These are phyloP conservation scores for Recurvomyces mirabilis DNA, from an alignment of 495 filamentous ascomycete species.

Conservation along the genomic window DNA sequence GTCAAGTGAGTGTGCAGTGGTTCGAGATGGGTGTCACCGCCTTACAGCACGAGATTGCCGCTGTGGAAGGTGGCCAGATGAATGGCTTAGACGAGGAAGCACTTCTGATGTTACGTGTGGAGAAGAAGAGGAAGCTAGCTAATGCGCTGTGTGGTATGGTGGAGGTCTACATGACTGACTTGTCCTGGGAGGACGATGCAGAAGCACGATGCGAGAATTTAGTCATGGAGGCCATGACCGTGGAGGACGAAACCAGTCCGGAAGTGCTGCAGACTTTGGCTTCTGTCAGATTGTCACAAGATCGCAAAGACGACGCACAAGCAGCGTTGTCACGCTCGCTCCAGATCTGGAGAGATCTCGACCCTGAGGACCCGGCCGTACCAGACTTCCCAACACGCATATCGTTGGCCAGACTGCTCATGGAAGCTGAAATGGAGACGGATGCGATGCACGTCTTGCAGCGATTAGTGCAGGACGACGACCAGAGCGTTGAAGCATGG, in stretches of 20 bases:
- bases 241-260: slow-evolving; percentile 54
- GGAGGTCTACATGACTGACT: slow-evolving; percentile 97
- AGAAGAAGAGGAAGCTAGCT: slow-evolving; percentile 68
- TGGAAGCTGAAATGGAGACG: slow-evolving; percentile 79
- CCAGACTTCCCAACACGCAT: slow-evolving; percentile 78
- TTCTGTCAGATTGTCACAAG: slow-evolving; percentile 82
- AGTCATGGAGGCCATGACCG: slow-evolving; percentile 72
- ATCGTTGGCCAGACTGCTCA: slow-evolving; percentile 69
- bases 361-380: slow-evolving; percentile 47
- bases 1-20: slow-evolving; percentile 72
- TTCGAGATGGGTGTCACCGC: slow-evolving; percentile 69
- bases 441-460: slow-evolving; percentile 78
- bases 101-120: slow-evolving; percentile 38
- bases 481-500: slow-evolving; percentile 88
- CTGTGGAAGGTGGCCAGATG: slow-evolving; percentile 25
- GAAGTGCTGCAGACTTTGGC: slow-evolving; percentile 90
- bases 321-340: slow-evolving; percentile 67
- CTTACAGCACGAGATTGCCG: slow-evolving; percentile 54
- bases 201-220: slow-evolving; percentile 73
- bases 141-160: slow-evolving; percentile 79
- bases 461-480: slow-evolving; percentile 72
- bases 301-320: slow-evolving; percentile 61
- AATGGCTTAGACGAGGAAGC: slow-evolving; percentile 33
- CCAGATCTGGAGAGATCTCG: slow-evolving; percentile 63
- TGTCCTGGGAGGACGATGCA: slow-evolving; percentile 83